Percentiles rank a stretch among this genome's conserved stretches.
Conservation (phyloP, 2,329 filamentous ascomycete genomes). For the Trichoderma simmonsii region DNA sequence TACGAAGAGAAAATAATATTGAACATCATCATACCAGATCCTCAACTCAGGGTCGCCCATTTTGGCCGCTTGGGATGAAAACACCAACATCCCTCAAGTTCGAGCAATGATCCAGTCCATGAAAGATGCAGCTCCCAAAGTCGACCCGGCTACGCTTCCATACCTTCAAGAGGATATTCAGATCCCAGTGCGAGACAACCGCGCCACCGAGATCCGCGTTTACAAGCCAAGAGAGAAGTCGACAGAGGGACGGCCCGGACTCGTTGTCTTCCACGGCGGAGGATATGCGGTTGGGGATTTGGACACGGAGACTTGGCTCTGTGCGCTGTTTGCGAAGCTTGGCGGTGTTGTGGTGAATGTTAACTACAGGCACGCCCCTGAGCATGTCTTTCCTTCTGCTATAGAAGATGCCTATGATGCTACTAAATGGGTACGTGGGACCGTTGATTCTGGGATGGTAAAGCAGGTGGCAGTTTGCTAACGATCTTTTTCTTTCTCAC, state of each 20-base stretch:
- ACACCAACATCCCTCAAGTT: constrained; percentile 25
- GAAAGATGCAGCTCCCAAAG: constrained; percentile 11
- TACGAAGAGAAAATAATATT: background rate
- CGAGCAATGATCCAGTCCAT: constrained; percentile 23
- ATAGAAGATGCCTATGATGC: constrained; percentile 30
- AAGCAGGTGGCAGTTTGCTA: background rate
- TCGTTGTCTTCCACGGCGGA: constrained; percentile 30
- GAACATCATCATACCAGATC: background rate
- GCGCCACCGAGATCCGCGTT: constrained; percentile 23
- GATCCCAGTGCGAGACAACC: constrained; percentile 25
- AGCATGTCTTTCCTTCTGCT: constrained; percentile 30
- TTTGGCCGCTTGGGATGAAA: constrained; percentile 23
- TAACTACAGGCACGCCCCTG: constrained; percentile 29
- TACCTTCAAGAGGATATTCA: constrained; percentile 25
- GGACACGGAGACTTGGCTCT: constrained; percentile 26
- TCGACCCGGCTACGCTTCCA: constrained; percentile 21
- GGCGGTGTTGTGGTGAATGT: constrained; percentile 26
- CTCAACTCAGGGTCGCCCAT: constrained; percentile 21
- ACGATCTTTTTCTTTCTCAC: background rate
- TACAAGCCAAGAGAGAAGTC: constrained; percentile 24
- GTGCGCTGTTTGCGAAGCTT: constrained; percentile 26
- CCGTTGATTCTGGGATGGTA: background rate
- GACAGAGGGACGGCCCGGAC: constrained; percentile 20
- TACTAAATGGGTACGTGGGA: constrained; percentile 25
- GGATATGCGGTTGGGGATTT: constrained; percentile 29